Evolutionary conservation across 2,329 filamentous ascomycete species (phyloP), one percentile per base, ranked within the genome.

Genomic region (Penicillium sp.): DNA sequence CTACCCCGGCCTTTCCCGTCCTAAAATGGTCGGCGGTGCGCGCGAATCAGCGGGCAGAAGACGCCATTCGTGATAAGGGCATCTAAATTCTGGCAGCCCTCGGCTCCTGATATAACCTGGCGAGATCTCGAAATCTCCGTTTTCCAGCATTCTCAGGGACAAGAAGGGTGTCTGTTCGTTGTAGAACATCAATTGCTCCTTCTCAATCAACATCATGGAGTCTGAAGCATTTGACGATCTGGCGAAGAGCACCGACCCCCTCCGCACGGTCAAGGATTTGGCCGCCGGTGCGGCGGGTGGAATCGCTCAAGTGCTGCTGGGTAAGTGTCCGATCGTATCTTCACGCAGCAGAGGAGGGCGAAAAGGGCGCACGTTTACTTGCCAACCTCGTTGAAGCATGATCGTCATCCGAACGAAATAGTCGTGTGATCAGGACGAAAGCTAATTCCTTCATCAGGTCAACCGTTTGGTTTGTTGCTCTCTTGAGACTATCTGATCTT

Each of bases 201-300:
- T 12, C 24, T 24, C 27, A 45, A 27, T 9, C 27, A 9, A 9
- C 39, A 47, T 34, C 26, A 66, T 66, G 65, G 64, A 68, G 54
- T 56, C 60, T 48, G 65, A 68, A 51, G 60, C 66, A 12, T 59
- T 65, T 43, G 67, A 72, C 43, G 63, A 66, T 36, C 50, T 66
- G 39, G 61, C 68, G 49, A 66, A 69, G 54, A 66, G 62, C 33
- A 67, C 60, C 33, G 69, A 71, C 52, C 64, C 76, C 43, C 54
- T 70, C 59, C 81, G 85, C 65, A 86, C 86, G 43, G 75, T 84
- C 62, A 98, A 97, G 76, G 93, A 98, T 72, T 76, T 98, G 50
- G 86, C 91, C 65, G 82, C 93, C 9, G 93, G 93, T 34, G 93
- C 93, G 50, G 86, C 85, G 6, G 93, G 93, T 54, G 93, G 93